A percentile compares a stretch with the other conserved stretches of the same genome.
Conservation (phyloP, 129 eudicot genomes). For the Sambucus nigra region DNA sequence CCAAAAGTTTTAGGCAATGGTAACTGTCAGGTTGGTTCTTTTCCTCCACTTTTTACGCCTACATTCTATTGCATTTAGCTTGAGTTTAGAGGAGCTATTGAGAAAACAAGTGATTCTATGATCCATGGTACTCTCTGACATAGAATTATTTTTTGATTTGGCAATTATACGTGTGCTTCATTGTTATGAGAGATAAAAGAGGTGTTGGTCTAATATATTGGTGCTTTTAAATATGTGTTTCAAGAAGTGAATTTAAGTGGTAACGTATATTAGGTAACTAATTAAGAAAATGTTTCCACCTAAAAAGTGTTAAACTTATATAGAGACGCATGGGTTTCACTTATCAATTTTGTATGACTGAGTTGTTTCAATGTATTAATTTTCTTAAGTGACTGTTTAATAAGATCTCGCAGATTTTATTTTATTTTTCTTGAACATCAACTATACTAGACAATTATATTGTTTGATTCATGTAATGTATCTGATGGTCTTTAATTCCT, state of each 20-base stretch:
- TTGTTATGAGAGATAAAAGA: too few relatives aligned
- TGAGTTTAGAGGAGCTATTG: background rate
- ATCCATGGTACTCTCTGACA: background rate
- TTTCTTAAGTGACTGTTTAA: too few relatives aligned
- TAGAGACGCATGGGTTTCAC: background rate
- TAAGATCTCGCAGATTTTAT: too few relatives aligned
- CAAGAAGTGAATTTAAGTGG: too few relatives aligned
- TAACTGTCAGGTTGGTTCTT: slow-evolving; percentile 69
- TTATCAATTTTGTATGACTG: background rate
- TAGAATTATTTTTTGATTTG: too few relatives aligned
- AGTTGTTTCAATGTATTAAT: background rate
- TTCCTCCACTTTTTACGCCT: background rate
- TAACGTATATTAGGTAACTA: too few relatives aligned
- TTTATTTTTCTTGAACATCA: background rate
- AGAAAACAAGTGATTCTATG: background rate
- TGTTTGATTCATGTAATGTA: background rate
- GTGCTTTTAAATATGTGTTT: too few relatives aligned
- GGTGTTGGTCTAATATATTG: too few relatives aligned
- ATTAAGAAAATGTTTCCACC: too few relatives aligned
- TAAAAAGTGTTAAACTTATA: too few relatives aligned
- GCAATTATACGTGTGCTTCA: background rate
- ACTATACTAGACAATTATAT: background rate
- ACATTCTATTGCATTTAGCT: too few relatives aligned
- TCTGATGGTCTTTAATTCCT: background rate
- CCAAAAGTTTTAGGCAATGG: slow-evolving; percentile 81